A percentile compares a stretch with the other conserved stretches of the same genome.
Conservation (phyloP, 2,329 filamentous ascomycete species). For the Knufia petricola region DNA sequence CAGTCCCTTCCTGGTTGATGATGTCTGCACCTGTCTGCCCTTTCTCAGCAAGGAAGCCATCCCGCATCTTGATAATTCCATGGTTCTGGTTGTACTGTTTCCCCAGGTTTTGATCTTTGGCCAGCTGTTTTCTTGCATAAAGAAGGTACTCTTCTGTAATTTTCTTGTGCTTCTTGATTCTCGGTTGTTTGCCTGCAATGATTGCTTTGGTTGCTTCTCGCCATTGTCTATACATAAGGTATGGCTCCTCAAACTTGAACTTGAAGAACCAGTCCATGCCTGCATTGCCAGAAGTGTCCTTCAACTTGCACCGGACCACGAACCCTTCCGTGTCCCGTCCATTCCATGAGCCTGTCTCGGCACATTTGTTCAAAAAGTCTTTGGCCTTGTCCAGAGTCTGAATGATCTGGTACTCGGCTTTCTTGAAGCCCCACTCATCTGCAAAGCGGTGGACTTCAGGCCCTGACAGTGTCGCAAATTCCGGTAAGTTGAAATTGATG, state of each 20-base stretch:
- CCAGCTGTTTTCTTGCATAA: conserved; percentile 67
- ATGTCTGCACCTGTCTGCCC: conserved; percentile 84
- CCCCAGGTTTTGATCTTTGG: conserved; percentile 55
- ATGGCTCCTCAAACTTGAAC: conserved; percentile 98
- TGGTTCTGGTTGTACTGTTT: conserved; percentile 77
- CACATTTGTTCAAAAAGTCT: conserved; percentile 70
- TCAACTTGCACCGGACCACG: conserved; percentile 78
- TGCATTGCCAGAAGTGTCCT: conserved; percentile 35
- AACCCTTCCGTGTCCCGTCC: conserved; percentile 95
- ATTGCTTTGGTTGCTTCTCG: conserved; percentile 89
- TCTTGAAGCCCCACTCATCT: conserved; percentile 84
- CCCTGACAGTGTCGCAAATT: conserved; percentile 80
- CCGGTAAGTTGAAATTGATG: conserved; percentile 87
- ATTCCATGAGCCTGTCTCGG: conserved; percentile 79
- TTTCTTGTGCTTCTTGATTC: conserved; percentile 72
- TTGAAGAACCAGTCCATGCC: conserved; percentile 95
- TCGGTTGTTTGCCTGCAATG: conserved; percentile 64
- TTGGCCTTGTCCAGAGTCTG: conserved; percentile 66
- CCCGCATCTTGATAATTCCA: conserved; percentile 81
- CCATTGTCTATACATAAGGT: conserved; percentile 98
- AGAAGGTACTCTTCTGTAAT: conserved; percentile 87
- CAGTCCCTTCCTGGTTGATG: conserved; percentile 60
- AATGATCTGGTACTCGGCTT: conserved; percentile 70
- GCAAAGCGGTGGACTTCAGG: conserved; percentile 80
- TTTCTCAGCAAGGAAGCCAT: conserved; percentile 76